phyloP scores from a whole-genome alignment of 495 filamentous ascomycete species.

The Hyaloscypha bicolor region DNA sequence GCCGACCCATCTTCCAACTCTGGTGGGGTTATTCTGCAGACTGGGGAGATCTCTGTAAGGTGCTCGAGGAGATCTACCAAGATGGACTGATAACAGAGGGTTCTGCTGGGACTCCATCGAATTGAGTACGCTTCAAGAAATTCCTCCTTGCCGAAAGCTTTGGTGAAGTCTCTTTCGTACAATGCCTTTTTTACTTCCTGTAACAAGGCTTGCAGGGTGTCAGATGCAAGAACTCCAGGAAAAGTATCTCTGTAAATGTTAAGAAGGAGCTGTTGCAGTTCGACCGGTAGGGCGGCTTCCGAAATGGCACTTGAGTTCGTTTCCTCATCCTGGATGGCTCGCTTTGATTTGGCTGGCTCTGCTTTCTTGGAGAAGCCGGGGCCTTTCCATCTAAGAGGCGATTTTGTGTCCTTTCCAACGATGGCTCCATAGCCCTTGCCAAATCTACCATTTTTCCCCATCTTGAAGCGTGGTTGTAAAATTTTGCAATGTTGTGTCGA shows the following conservation, averaged over 20 bases:
- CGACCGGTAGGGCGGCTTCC: conserved; percentile 38
- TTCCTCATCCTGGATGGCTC: conserved; percentile 10
- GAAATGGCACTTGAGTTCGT: not conserved
- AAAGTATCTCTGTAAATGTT: conserved; percentile 74
- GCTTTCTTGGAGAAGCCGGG: conserved; percentile 26
- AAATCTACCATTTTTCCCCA: conserved; percentile 31
- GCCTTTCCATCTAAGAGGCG: conserved; percentile 27
- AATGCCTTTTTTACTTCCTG: conserved; percentile 84
- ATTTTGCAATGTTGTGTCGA: not conserved
- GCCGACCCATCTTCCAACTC: not conserved
- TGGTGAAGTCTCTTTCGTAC: conserved; percentile 79
- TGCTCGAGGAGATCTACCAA: conserved; percentile 53
- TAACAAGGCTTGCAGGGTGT: conserved; percentile 55
- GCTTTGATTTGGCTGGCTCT: conserved; percentile 17
- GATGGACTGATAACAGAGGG: conserved; percentile 74
- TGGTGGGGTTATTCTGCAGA: not conserved
- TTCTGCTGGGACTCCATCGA: conserved; percentile 82
- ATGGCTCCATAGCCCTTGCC: conserved; percentile 31
- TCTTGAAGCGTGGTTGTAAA: conserved; percentile 8
- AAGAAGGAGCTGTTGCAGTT: conserved; percentile 74
- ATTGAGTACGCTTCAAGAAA: conserved; percentile 79
- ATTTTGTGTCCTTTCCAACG: conserved; percentile 26
- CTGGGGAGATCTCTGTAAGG: conserved; percentile 35
- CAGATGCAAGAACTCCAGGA: conserved; percentile 39
- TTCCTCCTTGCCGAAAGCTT: conserved; percentile 72